A percentile compares a stretch with the other conserved stretches of the same genome.
Conservation (phyloP, 2,329 filamentous ascomycete genomes). For the Rhinocladiella similis region DNA sequence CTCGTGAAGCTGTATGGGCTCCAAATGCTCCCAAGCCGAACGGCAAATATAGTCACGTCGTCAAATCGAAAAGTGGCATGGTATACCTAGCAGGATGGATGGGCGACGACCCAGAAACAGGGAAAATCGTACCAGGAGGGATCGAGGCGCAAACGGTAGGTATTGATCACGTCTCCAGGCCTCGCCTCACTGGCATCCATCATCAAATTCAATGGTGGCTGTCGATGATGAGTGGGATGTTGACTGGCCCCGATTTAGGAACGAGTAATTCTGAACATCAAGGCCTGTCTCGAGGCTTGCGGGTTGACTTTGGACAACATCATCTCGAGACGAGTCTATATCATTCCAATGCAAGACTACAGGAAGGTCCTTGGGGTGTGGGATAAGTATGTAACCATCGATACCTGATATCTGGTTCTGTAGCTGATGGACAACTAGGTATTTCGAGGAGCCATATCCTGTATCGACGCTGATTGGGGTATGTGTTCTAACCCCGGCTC, state of each 20-base stretch:
- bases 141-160: slow-evolving; percentile 12
- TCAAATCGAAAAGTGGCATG: slow-evolving; percentile 1
- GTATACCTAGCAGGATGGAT: slow-evolving; percentile 1
- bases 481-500: neutral
- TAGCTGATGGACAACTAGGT: neutral
- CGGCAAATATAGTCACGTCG: slow-evolving; percentile 1
- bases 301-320: slow-evolving; percentile 11
- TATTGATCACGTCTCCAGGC: neutral
- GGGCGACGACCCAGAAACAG: neutral
- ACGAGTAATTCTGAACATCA: slow-evolving; percentile 9
- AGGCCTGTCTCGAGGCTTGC: slow-evolving; percentile 9
- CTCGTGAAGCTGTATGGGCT: neutral
- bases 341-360: slow-evolving; percentile 7
- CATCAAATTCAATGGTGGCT: no score
- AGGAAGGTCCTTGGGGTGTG: slow-evolving; percentile 4
- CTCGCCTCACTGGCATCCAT: no score
- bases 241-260: neutral
- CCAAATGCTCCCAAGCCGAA: slow-evolving; percentile 1
- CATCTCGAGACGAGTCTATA: slow-evolving; percentile 6
- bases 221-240: neutral
- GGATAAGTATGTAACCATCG: neutral
- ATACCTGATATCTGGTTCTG: no score
- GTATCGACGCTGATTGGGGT: slow-evolving; percentile 8
- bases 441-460: slow-evolving; percentile 8
- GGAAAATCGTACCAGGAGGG: neutral